These are phyloP conservation scores for Populus davidiana DNA, from an alignment of 345 rosid species.

Conservation along the genomic window DNA sequence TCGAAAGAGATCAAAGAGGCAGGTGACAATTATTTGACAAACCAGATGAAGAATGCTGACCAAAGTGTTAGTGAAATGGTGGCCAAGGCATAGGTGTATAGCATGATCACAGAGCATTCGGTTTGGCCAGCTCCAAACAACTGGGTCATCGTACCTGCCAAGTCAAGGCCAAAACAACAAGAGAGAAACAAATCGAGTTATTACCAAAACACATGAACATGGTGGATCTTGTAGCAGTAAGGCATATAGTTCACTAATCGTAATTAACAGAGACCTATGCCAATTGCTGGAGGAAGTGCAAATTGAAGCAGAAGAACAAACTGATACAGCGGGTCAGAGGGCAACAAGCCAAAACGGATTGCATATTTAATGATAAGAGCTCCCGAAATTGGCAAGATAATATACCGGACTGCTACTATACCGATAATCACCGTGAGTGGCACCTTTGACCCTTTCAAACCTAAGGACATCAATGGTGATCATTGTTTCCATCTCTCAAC, in stretches of 20 bases:
- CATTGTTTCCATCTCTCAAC: neutral
- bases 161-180: neutral
- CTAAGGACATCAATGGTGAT: constrained; percentile 6
- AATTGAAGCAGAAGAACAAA: constrained; percentile 47
- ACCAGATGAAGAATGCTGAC: constrained; percentile 42
- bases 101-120: constrained; percentile 41
- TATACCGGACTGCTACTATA: constrained; percentile 20
- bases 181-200: too few species aligned
- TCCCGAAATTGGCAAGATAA: constrained; percentile 26
- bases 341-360: constrained; percentile 19
- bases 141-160: constrained; percentile 42
- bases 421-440: constrained; percentile 10
- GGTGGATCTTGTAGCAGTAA: neutral
- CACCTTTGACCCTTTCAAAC: constrained; percentile 24
- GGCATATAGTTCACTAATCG: neutral
- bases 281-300: constrained; percentile 55
- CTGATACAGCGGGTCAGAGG: constrained; percentile 32
- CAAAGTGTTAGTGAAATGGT: constrained; percentile 36
- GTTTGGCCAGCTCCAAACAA: constrained; percentile 32
- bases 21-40: constrained; percentile 1
- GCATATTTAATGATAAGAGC: constrained; percentile 28
- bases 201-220: neutral
- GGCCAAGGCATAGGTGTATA: constrained; percentile 33
- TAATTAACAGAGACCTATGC: constrained; percentile 30
- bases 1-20: neutral